Conservation (phyloP, 768 basidiomycete genomes). For the Rhodotorula diobovata region DNA sequence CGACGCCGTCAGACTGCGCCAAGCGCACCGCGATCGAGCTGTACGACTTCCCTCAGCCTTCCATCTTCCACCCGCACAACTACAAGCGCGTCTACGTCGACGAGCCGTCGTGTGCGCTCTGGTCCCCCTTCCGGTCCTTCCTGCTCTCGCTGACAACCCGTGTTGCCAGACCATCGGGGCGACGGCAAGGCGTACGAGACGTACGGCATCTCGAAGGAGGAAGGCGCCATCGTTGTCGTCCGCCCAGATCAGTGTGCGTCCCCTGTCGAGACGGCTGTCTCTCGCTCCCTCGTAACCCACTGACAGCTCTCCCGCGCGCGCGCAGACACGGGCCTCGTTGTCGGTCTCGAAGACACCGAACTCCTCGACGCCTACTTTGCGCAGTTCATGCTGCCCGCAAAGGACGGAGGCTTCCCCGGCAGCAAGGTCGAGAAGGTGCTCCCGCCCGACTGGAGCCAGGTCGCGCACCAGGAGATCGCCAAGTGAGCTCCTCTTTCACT, state of each 20-base stretch:
- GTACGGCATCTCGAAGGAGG: slow-evolving; percentile 42
- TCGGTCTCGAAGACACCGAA: slow-evolving; percentile 38
- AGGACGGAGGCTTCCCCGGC: slow-evolving; percentile 24
- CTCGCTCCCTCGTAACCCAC: not conserved
- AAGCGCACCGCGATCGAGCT: slow-evolving; percentile 27
- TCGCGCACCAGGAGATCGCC: slow-evolving; percentile 8
- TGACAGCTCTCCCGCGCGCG: not conserved
- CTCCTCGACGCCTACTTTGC: slow-evolving; percentile 41
- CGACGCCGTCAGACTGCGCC: not conserved
- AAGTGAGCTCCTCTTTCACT: not conserved
- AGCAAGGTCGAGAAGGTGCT: slow-evolving; percentile 10
- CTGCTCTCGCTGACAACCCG: not conserved
- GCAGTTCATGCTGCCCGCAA: slow-evolving; percentile 30
- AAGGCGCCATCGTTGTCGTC: slow-evolving; percentile 42
- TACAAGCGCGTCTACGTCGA: slow-evolving; percentile 36
- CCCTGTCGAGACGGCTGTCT: no score
- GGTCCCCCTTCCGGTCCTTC: not conserved
- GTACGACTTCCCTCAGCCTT: slow-evolving; percentile 38
- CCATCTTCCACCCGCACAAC: slow-evolving; percentile 38
- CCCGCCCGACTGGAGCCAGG: slow-evolving; percentile 30
- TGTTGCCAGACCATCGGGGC: slow-evolving; percentile 32
- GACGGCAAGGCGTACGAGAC: slow-evolving; percentile 43
- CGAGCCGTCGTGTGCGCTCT: slow-evolving; percentile 22
- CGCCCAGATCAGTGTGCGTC: slow-evolving; percentile 41
- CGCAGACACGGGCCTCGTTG: slow-evolving; percentile 39